phyloP scores from a whole-genome alignment of 2,329 filamentous ascomycete species.

The Pleurostoma richardsiae region DNA sequence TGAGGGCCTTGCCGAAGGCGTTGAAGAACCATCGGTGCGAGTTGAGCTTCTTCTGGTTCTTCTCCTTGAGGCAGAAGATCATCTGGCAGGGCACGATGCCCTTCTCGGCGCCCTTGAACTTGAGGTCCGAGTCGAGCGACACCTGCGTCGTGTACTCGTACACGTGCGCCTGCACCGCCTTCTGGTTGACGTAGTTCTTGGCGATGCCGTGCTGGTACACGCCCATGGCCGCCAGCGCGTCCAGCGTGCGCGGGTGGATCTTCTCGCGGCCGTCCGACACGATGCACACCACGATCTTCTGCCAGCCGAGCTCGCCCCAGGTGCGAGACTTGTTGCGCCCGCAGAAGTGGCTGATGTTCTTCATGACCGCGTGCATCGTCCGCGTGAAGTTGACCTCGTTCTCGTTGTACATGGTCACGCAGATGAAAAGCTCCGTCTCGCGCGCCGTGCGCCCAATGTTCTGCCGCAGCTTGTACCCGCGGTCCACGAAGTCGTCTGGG shows the following conservation, averaged over 20 bases:
- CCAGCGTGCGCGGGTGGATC: constrained; percentile 88
- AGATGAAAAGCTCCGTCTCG: constrained; percentile 94
- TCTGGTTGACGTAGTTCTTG: constrained; percentile 96
- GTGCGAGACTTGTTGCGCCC: constrained; percentile 85
- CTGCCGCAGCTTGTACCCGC: constrained; percentile 89
- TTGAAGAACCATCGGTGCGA: constrained; percentile 99
- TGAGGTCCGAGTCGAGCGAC: constrained; percentile 88
- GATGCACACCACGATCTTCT: constrained; percentile 98
- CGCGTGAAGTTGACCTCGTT: constrained; percentile 94
- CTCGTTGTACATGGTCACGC: constrained; percentile 99
- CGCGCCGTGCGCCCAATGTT: constrained; percentile 77
- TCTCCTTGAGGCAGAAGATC: constrained; percentile 97
- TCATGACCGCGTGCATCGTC: constrained; percentile 98
- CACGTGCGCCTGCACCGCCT: constrained; percentile 91
- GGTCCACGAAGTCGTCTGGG: constrained; percentile 84
- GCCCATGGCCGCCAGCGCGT: constrained; percentile 92
- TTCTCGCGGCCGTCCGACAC: constrained; percentile 88
- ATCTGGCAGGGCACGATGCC: constrained; percentile 97
- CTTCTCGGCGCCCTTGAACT: constrained; percentile 99
- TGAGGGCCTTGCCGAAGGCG: constrained; percentile 86
- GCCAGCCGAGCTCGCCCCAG: constrained; percentile 96
- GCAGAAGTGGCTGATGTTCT: constrained; percentile 96
- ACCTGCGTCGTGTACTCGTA: constrained; percentile 99
- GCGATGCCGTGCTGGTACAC: constrained; percentile 98
- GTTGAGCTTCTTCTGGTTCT: constrained; percentile 96